Conservation (phyloP, 176 grass and related monocot genomes). For the Zoysia pacifica region DNA sequence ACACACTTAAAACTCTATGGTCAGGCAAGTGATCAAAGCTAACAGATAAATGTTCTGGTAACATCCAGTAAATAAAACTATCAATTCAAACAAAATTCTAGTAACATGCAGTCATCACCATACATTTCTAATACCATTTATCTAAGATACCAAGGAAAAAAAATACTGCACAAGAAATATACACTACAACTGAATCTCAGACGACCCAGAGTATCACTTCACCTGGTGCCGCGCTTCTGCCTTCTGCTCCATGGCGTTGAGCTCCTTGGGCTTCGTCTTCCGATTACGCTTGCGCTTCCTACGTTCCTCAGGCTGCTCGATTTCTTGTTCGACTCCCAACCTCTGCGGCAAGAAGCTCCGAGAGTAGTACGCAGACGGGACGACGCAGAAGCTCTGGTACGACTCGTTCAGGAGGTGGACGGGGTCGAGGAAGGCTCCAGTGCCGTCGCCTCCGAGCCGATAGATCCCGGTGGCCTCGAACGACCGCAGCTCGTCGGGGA, state of each 20-base stretch:
- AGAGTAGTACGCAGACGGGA: constrained; percentile 81
- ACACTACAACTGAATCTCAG: neutral
- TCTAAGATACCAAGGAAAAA: neutral
- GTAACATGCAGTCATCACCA: neutral
- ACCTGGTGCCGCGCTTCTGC: constrained; percentile 84
- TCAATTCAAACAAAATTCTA: neutral
- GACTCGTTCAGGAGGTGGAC: constrained; percentile 67
- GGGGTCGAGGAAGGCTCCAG: constrained; percentile 70
- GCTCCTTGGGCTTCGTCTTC: constrained; percentile 36
- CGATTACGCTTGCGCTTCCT: constrained; percentile 59
- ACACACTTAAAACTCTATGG: neutral
- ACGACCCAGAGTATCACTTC: neutral
- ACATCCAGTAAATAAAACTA: neutral
- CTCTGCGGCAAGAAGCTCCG: constrained; percentile 52
- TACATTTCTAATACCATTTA: neutral
- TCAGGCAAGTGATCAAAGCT: neutral
- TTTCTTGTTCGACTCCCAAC: constrained; percentile 17
- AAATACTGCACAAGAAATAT: neutral
- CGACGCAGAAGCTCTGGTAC: constrained; percentile 64
- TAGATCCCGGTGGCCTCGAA: constrained; percentile 68
- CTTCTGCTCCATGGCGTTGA: constrained; percentile 61
- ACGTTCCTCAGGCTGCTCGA: neutral
- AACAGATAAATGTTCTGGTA: neutral
- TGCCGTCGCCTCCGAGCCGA: constrained; percentile 26
- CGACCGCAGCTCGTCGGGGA: constrained; percentile 48